Percentiles rank a stretch among this genome's conserved stretches.
Evolutionary conservation across 2,329 filamentous ascomycete species (phyloP).

Genomic region (Xylaria multiplex): DNA sequence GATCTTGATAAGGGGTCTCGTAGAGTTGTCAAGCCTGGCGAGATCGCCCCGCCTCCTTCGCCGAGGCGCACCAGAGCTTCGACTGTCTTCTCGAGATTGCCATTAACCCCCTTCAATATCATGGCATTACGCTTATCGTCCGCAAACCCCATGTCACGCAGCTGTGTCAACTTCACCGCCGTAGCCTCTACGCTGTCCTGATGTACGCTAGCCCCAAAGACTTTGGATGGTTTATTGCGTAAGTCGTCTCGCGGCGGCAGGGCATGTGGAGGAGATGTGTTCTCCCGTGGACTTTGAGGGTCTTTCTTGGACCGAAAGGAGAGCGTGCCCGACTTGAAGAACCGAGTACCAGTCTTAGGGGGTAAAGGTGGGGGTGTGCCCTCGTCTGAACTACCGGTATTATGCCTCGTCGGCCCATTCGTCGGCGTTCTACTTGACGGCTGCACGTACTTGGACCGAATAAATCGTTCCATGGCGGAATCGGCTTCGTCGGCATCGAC

Average conservation of each 20-base stretch:
- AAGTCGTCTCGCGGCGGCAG: conserved; percentile 52
- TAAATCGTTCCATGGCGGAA: conserved; percentile 93
- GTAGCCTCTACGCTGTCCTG: conserved; percentile 65
- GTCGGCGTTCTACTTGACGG: conserved; percentile 50
- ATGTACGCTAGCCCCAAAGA: conserved; percentile 75
- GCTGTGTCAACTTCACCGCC: conserved; percentile 78
- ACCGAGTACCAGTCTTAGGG: conserved; percentile 71
- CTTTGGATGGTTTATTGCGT: conserved; percentile 72
- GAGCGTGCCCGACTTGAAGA: conserved; percentile 66
- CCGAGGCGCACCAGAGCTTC: conserved; percentile 86
- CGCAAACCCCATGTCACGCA: conserved; percentile 91
- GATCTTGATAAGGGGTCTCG: conserved; percentile 63
- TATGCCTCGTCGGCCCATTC: conserved; percentile 51
- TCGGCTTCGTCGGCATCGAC: conserved; percentile 93
- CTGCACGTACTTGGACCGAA: conserved; percentile 91
- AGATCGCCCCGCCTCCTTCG: conserved; percentile 65
- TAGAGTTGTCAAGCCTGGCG: conserved; percentile 56
- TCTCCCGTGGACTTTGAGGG: conserved; percentile 45
- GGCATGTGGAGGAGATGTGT: conserved; percentile 50
- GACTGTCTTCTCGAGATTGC: conserved; percentile 85
- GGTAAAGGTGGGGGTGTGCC: conserved; percentile 69
- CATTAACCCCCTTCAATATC: conserved; percentile 83
- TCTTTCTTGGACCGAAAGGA: conserved; percentile 70
- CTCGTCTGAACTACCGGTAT: conserved; percentile 64
- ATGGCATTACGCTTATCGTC: conserved; percentile 84